Conservation (phyloP, 2,329 filamentous ascomycete genomes). For the Alternaria dauci region DNA sequence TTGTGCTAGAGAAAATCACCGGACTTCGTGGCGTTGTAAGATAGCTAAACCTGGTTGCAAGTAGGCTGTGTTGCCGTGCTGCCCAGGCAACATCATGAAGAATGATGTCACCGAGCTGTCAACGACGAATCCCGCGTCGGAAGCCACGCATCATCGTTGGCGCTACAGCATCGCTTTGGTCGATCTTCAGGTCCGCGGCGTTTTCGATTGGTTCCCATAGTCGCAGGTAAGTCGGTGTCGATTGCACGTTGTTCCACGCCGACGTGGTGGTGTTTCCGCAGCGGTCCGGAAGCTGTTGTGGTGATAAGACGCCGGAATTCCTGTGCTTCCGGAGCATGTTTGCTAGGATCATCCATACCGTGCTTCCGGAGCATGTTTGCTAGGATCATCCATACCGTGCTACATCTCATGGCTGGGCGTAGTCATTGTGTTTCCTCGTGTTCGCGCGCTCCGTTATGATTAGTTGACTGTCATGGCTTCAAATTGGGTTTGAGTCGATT, state of each 20-base stretch:
- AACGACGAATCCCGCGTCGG: not conserved
- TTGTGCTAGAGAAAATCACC: not conserved
- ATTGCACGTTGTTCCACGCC: not conserved
- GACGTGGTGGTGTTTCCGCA: not conserved
- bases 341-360: not conserved
- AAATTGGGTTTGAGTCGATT: not conserved
- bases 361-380: not conserved
- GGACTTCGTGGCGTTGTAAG: not conserved
- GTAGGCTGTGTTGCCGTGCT: conserved; percentile 4
- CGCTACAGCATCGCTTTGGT: not conserved
- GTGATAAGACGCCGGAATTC: not conserved
- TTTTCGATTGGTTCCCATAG: not conserved
- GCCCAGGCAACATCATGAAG: not conserved
- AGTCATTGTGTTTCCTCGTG: not conserved
- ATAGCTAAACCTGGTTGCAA: conserved; percentile 1
- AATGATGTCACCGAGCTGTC: conserved; percentile 15
- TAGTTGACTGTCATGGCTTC: not conserved
- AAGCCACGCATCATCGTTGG: not conserved
- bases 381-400: not conserved
- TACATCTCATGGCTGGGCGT: not conserved
- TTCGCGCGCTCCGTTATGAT: not conserved
- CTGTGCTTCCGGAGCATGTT: not conserved
- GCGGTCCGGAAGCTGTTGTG: not conserved
- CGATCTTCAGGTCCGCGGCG: conserved; percentile 4
- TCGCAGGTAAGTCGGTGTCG: not conserved